phyloP scores from a whole-genome alignment of 306 rosid species.

The Inga oerstediana region DNA sequence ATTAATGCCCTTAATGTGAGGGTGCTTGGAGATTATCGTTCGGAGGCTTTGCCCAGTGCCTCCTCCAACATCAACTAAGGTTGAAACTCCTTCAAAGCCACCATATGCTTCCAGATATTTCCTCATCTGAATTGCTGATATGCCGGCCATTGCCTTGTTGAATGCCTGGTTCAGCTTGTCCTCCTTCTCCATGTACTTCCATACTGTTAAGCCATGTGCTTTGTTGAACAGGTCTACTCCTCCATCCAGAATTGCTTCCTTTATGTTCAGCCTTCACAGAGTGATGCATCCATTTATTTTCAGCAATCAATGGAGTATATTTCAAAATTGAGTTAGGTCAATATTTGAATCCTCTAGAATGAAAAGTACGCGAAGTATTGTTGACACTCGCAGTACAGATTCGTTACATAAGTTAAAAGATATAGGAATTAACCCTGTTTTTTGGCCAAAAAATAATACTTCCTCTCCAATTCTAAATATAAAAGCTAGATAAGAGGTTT shows the following conservation, averaged over 20 bases:
- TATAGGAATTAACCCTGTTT: not conserved
- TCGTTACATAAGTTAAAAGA: not conserved
- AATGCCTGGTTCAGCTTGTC: conserved; percentile 5
- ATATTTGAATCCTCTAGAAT: not conserved
- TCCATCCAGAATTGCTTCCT: conserved; percentile 31
- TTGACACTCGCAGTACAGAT: not conserved
- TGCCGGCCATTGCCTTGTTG: conserved; percentile 20
- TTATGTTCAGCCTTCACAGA: conserved; percentile 12
- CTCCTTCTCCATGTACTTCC: conserved; percentile 21
- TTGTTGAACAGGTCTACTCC: conserved; percentile 6
- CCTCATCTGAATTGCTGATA: conserved; percentile 10
- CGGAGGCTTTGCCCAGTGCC: conserved; percentile 27
- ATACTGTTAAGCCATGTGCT: conserved; percentile 15
- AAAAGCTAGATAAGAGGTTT: no score
- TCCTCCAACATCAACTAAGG: conserved; percentile 38
- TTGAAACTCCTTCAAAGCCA: conserved; percentile 17
- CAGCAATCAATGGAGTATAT: not conserved
- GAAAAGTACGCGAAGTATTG: not conserved
- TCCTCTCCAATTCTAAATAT: no score
- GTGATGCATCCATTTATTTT: not conserved
- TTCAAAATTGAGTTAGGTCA: not conserved
- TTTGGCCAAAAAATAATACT: no score
- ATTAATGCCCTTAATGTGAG: conserved; percentile 25
- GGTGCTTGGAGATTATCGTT: conserved; percentile 25
- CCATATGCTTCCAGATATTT: conserved; percentile 18